Base-by-base conservation (phyloP, 768 basidiomycete genomes). In the Inosperma sp. region DNA sequence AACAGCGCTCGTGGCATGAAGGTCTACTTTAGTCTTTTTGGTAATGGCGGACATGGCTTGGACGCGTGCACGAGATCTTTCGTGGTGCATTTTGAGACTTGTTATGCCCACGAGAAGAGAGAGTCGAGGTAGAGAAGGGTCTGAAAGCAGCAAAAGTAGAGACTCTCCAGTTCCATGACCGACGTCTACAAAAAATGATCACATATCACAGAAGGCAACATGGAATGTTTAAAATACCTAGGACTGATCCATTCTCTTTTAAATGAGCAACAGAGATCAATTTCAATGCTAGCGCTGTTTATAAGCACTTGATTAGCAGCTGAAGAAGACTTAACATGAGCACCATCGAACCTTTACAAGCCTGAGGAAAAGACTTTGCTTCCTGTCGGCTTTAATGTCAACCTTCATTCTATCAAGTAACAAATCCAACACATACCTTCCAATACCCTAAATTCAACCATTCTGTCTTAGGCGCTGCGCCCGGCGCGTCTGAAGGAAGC, bases 401-500 rank as follows among this genome's bases (percentile, higher is more conserved):
- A 42, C 26, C 14, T 48, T 4, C 42, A 16, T 14, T 8, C 34
- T 29, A 22, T 26, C 10, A 26, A 19, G 14, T 4, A 40, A 33
- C 23, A 34, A 26, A 47, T 34, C 16, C 22, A 44, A 30, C 13
- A 59, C 68, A 37, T 30, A 81, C 83, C 74, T 77, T 76, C 84
- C 83, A 85, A 53, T 72, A 82, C 3, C 83, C 83, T 79, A 84
- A 81, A 64, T 86, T 85, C 27, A 85, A 64, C 84, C 83, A 85
- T 64, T 86, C 82, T 1, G 83, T 84, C 14, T 52, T 54, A n/a
- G 78, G 79, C 1, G 54, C 56, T 16, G 51, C 43, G 14, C 55
- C 43, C 9, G 60, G 56, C 31, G 64, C 58, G 19, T 72, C 70
- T 12, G 65, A 67, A 17, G 76, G 66, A 21, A 67, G 48, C 51